These are phyloP conservation scores for Crotalaria pallida DNA, from an alignment of 306 rosid genomes.

Conservation along the genomic window DNA sequence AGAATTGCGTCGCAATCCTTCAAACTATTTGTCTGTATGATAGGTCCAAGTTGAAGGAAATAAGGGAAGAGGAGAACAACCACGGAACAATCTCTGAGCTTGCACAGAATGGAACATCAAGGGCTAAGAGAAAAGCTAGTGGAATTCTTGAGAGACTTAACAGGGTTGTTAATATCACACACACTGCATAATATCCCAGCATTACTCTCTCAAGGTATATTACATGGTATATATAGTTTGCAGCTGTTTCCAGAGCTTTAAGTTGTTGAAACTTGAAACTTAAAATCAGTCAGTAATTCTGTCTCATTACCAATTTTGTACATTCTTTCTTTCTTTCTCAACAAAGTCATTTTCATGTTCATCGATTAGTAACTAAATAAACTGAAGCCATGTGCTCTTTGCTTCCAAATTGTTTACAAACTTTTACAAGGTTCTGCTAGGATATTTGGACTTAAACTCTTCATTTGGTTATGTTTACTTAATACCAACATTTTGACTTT, in stretches of 20 bases:
- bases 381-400: conserved; percentile 22
- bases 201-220: conserved; percentile 7
- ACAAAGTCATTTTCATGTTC: conserved; percentile 31
- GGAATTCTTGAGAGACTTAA: conserved; percentile 88
- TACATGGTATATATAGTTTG: conserved; percentile 65
- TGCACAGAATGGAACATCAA: conserved; percentile 75
- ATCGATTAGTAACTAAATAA: conserved; percentile 39
- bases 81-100: conserved; percentile 68
- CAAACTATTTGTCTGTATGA: conserved; percentile 61
- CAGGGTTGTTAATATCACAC: conserved; percentile 68
- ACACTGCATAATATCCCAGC: conserved; percentile 56
- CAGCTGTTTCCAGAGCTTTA: conserved; percentile 20
- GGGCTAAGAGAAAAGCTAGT: conserved; percentile 85
- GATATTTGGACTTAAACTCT: not conserved
- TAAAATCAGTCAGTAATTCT: no score
- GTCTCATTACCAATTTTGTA: no score
- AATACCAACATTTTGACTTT: conserved; percentile 3
- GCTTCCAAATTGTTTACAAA: not conserved
- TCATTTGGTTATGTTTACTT: not conserved
- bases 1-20: conserved; percentile 70
- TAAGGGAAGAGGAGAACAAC: conserved; percentile 68
- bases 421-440: conserved; percentile 3
- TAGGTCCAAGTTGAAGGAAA: conserved; percentile 71
- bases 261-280: no score
- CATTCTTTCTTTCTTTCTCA: conserved; percentile 30